Conservation (phyloP, 1,139 yeast genomes). For the Candida neerlandica region DNA sequence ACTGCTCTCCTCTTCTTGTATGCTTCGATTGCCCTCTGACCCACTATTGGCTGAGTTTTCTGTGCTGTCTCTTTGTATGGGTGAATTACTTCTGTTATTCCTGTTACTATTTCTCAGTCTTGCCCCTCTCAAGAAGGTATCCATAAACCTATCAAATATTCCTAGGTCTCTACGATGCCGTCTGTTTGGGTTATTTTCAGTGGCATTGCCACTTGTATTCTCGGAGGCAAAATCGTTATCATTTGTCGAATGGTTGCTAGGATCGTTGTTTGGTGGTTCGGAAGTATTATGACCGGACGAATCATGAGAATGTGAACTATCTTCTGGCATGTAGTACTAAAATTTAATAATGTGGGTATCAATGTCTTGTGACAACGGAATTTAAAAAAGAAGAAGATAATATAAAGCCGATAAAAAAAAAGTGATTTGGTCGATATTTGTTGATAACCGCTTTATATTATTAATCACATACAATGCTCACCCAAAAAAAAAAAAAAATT, state of each 20-base stretch:
- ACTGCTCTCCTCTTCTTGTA: not conserved
- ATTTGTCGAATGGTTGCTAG: not conserved
- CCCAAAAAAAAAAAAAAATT: not conserved
- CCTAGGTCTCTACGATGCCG: conserved; percentile 11
- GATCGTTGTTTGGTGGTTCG: not conserved
- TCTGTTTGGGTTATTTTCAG: conserved; percentile 5
- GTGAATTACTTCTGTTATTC: conserved; percentile 1
- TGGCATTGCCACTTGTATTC: conserved; percentile 1
- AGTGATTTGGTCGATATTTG: not conserved
- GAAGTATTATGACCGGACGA: not conserved
- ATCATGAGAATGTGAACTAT: not conserved
- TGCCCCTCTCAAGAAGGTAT: conserved; percentile 10
- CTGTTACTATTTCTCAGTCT: conserved; percentile 1
- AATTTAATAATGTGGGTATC: not conserved
- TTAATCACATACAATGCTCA: not conserved
- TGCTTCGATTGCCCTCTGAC: not conserved
- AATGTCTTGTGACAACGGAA: not conserved
- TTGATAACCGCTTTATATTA: not conserved
- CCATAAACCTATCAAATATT: conserved; percentile 16
- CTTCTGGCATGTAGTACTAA: not conserved
- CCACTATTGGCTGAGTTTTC: conserved; percentile 1
- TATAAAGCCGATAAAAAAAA: not conserved
- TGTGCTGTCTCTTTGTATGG: conserved; percentile 1
- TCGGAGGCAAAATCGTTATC: conserved; percentile 7
- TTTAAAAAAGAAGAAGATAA: not conserved